Base-by-base conservation (phyloP, 495 filamentous ascomycete genomes). In the Thermothielavioides terrestris region DNA sequence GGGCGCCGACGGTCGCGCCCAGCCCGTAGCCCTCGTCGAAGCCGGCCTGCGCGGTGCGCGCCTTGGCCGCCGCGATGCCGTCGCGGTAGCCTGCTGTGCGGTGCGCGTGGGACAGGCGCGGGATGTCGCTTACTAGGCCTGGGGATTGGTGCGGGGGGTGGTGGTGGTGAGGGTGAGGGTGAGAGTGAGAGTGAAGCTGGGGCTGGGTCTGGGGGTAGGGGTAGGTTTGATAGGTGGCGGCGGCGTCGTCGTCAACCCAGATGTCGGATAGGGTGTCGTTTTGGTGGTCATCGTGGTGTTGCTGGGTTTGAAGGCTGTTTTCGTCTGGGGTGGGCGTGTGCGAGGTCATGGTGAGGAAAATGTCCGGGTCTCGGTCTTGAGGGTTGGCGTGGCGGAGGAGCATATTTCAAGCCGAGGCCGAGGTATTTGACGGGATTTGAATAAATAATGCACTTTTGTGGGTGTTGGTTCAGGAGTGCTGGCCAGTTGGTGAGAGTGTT, bases 81-180 rank as follows among this genome's bases (percentile, higher is more conserved):
- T 91, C 87, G 50, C 91, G 83, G 68, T 96, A 97, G 42, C 92
- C 91, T n/a, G 84, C 80, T 7, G 82, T 95, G 28, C 78, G 75
- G 65, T 96, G 90, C 51, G 80, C 80, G 35, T 76, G 70, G 51
- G 80, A 80, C 12, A 94, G 77, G 43, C 82, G 78, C n/a, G 85
- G 84, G 42, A 89, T 75, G 56, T 92, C 87, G 35, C 40, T 44
- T 10, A 32, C 15, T 9, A 17, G 15, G 1, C 32, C 14, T 82
- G 85, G 17, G 70, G 74, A 48, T 77, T 77, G 7, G 20, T 20
- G 22, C 6, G 17, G 9, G 35, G 35, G 17, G 17, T 45, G 30
- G 25, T 36, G 30, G 34, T 27, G 37, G 14, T 34, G n/a, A n/a
- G n/a, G 40, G 2, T 34, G 52, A 31, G 46, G 39, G 23, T 20